Evolutionary conservation across 2,329 filamentous ascomycete species (phyloP), one percentile per base, ranked within the genome.

Genomic region (Colletotrichum horii): DNA sequence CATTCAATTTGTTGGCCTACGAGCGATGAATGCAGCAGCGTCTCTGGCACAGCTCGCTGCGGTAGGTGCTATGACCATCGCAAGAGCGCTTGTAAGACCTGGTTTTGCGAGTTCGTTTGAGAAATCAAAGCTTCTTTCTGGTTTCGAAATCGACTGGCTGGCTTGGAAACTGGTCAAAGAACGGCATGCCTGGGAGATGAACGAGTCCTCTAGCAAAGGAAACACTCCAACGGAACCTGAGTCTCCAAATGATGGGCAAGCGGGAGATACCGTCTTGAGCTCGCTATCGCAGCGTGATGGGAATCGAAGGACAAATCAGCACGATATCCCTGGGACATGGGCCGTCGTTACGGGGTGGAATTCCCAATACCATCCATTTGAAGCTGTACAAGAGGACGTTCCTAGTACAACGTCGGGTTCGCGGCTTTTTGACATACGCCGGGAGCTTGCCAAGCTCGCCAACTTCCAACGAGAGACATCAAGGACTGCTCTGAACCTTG

Each of bases 331-430:
- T 14, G 43, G 43, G 4, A 48, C 43, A 22, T 48, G 43, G 43
- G 43, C 43, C 22, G 43, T 48, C 0, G 43, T 22, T 22, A 48
- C 43, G 11, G 43, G 43, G 6, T 48, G 43, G 43, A 15, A 7
- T 6, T 58, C 55, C 55, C 12, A 8, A 19, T 28, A 28, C 14
- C 55, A 26, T 58, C 15, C 16, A 16, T 14, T 28, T 16, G 0
- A 58, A 24, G 55, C 55, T 0, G 26, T 28, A 19, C 0, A 16
- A 28, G 15, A 22, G 2, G 22, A 1, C 43, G 0, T 8, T 14
- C 14, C 11, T 4, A 58, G 26, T 4, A 16, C 24, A 3, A 12
- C 7, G 3, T 58, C 3, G 14, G 55, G 1, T 7, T 19, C 55
- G 14, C 22, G 26, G 16, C 14, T 58, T 4, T 9, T 58, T 3